Evolutionary conservation across 225 moss, liverwort and hornwort genomes (phyloP), one percentile per base, ranked within the genome.

Genomic region (Polytrichum formosum): DNA sequence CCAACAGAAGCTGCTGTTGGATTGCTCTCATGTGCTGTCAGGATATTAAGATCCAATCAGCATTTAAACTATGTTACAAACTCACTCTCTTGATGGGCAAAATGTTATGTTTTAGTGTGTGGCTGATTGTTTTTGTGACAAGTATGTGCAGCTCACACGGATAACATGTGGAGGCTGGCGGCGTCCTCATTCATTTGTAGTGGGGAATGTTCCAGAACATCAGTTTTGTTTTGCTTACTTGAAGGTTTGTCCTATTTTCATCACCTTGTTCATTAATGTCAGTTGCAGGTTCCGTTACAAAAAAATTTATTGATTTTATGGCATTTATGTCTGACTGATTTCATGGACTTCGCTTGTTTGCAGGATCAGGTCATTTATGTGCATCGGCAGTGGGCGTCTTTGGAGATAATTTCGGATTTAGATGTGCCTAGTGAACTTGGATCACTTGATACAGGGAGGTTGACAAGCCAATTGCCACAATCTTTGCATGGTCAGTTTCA

Each of bases 131-230:
- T 25, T 55, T 21, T 72, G 59, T 28, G 67, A 37, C 60, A 26
- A 68, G 56, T 46, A 59, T 62, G 56, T 87, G 76, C 96, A 96
- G 94, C 79, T 98, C 58, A 78, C 91, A 90, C 90, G 92, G 75
- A 90, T 92, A 60, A 73, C 74, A 3, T 94, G 98, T 82, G 98
- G 98, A 84, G 98, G 98, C 70, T 98, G 98, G 98, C 81, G 94
- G 70, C 90, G 98, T 35, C 94, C 98, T 70, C 91, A 91, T 79
- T 92, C 94, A 21, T 90, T 76, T 71, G 63, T 91, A 27, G 70
- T 90, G 73, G 98, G 92, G 77, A 75, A 78, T 73, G 30, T 85
- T 61, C 90, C 94, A 33, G 92, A 91, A 55, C 69, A 78, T 66
- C 91, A 92, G 56, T 85, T 90, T 71, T 92, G 90, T 80, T 94